Conservation (phyloP, 306 rosid species). For the Mucuna pruriens region DNA sequence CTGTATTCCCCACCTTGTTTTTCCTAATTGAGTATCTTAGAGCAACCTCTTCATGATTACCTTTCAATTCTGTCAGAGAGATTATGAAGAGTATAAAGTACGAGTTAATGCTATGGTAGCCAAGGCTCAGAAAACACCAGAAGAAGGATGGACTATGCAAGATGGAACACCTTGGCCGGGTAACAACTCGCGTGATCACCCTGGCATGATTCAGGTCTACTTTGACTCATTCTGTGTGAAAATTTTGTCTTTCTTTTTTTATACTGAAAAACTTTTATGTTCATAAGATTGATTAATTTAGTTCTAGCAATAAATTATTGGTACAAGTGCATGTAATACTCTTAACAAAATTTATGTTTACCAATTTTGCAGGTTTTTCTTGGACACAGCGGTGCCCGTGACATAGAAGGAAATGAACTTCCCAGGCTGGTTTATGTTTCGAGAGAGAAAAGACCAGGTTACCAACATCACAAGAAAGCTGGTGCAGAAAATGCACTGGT, state of each 20-base stretch:
- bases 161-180: slow-evolving; percentile 99
- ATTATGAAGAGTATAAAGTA: slow-evolving; percentile 93
- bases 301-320: slow-evolving; percentile 4
- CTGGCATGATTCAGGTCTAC: slow-evolving; percentile 99
- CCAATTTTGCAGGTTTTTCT: slow-evolving; percentile 80
- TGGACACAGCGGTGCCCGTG: slow-evolving; percentile 85
- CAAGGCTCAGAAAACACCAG: slow-evolving; percentile 96
- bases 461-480: slow-evolving; percentile 99
- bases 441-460: slow-evolving; percentile 98
- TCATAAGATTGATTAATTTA: neutral
- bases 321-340: neutral
- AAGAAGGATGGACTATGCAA: slow-evolving; percentile 97
- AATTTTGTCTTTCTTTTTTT: neutral
- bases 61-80: slow-evolving; percentile 62
- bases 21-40: slow-evolving; percentile 19
- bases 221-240: neutral
- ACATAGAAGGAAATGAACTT: slow-evolving; percentile 84
- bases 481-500: slow-evolving; percentile 99
- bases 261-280: neutral
- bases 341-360: neutral
- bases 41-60: slow-evolving; percentile 12
- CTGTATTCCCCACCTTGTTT: neutral
- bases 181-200: slow-evolving; percentile 92
- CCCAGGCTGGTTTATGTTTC: slow-evolving; percentile 96
- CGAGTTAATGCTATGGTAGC: slow-evolving; percentile 91